A percentile compares a stretch with the other conserved stretches of the same genome.
Conservation (phyloP, 1,284 basidiomycete species). For the Austroboletus rostrupii region DNA sequence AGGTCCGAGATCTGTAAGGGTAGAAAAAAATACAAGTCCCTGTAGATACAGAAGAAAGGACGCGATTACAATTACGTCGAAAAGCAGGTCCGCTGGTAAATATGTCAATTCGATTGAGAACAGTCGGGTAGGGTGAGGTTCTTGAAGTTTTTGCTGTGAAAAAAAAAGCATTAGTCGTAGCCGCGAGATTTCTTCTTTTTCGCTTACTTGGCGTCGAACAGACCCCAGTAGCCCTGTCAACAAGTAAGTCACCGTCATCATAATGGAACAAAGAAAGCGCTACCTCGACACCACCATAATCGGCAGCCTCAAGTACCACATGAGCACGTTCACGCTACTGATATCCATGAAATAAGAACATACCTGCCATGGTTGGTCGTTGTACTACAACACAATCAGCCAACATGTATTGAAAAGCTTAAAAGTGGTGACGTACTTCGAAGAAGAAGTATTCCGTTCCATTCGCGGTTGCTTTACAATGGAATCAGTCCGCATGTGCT, state of each 20-base stretch:
- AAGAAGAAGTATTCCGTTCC: constrained; percentile 86
- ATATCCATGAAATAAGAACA: constrained; percentile 13
- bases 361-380: constrained; percentile 86
- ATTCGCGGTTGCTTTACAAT: constrained; percentile 61
- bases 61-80: constrained; percentile 8
- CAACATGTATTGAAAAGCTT: neutral
- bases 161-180: constrained; percentile 1
- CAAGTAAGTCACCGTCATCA: constrained; percentile 9
- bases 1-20: constrained; percentile 5
- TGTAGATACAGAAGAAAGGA: constrained; percentile 17
- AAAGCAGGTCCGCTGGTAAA: neutral
- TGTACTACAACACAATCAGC: constrained; percentile 47
- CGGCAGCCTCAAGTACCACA: constrained; percentile 30
- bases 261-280: constrained; percentile 29
- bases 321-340: constrained; percentile 9
- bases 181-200: neutral
- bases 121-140: constrained; percentile 51
- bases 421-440: constrained; percentile 44
- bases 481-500: constrained; percentile 8
- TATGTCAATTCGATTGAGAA: constrained; percentile 4
- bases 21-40: constrained; percentile 21
- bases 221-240: constrained; percentile 51
- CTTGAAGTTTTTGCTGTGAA: constrained; percentile 52
- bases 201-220: constrained; percentile 56
- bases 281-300: constrained; percentile 80